Evolutionary conservation across 495 filamentous ascomycete genomes (phyloP), one percentile per base, ranked within the genome.

Genomic region (Neurospora cerealis): DNA sequence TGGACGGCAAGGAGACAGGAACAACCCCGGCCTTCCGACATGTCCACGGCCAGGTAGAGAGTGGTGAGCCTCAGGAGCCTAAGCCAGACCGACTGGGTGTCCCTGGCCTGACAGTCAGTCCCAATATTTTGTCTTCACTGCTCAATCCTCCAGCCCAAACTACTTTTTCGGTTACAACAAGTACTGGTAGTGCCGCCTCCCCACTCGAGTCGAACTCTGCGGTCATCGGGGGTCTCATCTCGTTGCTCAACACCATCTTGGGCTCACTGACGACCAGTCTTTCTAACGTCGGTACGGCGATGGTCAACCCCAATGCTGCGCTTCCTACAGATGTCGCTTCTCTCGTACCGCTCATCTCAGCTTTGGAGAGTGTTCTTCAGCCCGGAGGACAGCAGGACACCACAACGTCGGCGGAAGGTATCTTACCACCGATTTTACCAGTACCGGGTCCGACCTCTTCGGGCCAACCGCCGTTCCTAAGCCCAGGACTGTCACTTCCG

Each of bases 61-160:
- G 62, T 34, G 15, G 21, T 71, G 66, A 28, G 62, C 34, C 60
- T 71, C 69, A 21, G 10, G 41, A 37, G 28, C 10, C 15, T 7
- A n/a, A 69, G 17, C 32, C 73, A 15, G 69, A 73, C 21, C n/a
- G 34, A 69, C 24, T 77, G 9, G 73, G 71, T 40, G 71, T 72
- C 44, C 46, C 70, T 34, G 76, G 54, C 21, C 69, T 74, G 15
- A 71, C 74, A 15, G 10, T 76, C 19, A 32, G 28, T 71, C 73
- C 73, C 5, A 44, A 36, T 15, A 11, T 74, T 1, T 37, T 76
- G n/a, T 74, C 77, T 9, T 75, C 72, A 17, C 44, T 75, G 38
- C 39, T 62, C 36, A 73, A 73, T 40, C 72, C 60, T 38, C 42
- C 28, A 44, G n/a, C 71, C 54, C 19, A 69, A n/a, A 37, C 42